Evolutionary conservation across 345 rosid species (phyloP).

Genomic region (Clarkia xantiana): DNA sequence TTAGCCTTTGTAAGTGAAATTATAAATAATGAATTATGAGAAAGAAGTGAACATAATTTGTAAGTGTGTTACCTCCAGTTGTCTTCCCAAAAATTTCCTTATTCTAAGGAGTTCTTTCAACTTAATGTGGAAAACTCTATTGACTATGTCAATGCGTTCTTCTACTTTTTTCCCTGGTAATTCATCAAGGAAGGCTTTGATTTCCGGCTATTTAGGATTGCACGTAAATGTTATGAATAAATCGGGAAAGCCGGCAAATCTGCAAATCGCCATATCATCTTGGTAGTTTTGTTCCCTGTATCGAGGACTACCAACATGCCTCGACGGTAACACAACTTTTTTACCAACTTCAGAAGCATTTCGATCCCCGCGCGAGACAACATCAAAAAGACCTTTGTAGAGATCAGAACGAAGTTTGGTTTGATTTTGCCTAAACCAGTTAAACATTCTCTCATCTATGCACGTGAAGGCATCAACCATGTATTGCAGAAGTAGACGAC

Average conservation of each 20-base stretch:
- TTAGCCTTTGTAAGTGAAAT: background rate
- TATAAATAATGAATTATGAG: background rate
- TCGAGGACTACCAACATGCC: background rate
- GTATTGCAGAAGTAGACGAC: conserved; percentile 2
- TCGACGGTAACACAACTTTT: background rate
- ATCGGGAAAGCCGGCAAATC: background rate
- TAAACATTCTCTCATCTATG: background rate
- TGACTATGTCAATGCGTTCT: conserved; percentile 1
- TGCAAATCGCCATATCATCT: conserved; percentile 3
- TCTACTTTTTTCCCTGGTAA: background rate
- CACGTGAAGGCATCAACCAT: conserved; percentile 2
- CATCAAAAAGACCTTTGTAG: background rate
- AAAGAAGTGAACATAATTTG: background rate
- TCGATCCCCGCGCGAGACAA: background rate
- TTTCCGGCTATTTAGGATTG: conserved; percentile 7
- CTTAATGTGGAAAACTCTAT: background rate
- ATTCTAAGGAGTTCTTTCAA: background rate
- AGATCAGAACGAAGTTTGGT: background rate
- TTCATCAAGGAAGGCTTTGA: background rate
- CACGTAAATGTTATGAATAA: conserved; percentile 6
- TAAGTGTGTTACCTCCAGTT: background rate
- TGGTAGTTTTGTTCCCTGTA: conserved; percentile 1
- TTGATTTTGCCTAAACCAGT: background rate
- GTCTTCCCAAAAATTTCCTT: background rate
- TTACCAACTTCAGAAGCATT: background rate